A percentile compares a stretch with the other conserved stretches of the same genome.
Conservation (phyloP, 768 basidiomycete species). For the Suillus variegatus region DNA sequence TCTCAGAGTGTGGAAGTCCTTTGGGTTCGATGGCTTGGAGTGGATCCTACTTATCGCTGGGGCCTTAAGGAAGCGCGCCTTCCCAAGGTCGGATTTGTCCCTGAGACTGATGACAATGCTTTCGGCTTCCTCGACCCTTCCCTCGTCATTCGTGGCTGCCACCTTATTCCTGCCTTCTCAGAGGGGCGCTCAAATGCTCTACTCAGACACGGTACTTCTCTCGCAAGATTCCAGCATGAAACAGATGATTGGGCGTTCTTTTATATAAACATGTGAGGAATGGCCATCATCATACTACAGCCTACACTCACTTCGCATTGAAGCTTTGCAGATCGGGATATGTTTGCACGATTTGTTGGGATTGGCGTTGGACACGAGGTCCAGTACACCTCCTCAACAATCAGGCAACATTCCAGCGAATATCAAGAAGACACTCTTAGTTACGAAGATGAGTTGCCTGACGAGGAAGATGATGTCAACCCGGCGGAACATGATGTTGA, state of each 20-base stretch:
- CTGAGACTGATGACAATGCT: constrained; percentile 2
- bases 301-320: background rate
- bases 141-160: too few relatives aligned
- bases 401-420: background rate
- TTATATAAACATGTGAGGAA: constrained; percentile 11
- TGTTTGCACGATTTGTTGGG: constrained; percentile 35
- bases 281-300: background rate
- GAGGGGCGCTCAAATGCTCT: too few relatives aligned
- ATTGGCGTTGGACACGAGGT: constrained; percentile 31
- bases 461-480: too few relatives aligned
- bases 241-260: too few relatives aligned
- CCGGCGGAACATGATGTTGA: too few relatives aligned
- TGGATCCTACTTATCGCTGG: constrained; percentile 10
- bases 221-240: too few relatives aligned
- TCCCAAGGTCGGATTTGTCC: constrained; percentile 24
- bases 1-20: constrained; percentile 23
- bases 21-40: constrained; percentile 24
- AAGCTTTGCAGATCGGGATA: constrained; percentile 45
- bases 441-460: too few relatives aligned
- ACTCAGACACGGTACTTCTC: too few relatives aligned
- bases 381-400: background rate
- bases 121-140: constrained; percentile 23
- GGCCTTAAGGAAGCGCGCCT: constrained; percentile 17
- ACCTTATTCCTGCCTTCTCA: too few relatives aligned
- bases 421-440: too few relatives aligned